Conservation (phyloP, 2,329 filamentous ascomycete genomes). For the Claviceps lovelessii region DNA sequence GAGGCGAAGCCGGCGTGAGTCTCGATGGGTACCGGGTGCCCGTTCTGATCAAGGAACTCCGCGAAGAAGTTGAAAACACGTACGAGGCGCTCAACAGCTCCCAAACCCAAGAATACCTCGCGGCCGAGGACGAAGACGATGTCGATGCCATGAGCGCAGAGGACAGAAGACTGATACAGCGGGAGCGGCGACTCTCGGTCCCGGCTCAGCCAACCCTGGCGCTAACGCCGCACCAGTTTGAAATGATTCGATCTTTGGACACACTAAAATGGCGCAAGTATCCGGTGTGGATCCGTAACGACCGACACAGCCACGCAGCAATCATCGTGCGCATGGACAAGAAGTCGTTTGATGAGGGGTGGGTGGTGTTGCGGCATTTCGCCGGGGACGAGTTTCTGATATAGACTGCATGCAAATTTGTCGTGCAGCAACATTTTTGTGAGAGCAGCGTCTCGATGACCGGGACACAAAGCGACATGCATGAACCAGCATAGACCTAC, state of each 20-base stretch:
- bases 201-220: constrained; percentile 56
- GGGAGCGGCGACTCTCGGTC: constrained; percentile 26
- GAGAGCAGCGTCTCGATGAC: too few species aligned
- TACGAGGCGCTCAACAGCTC: constrained; percentile 59
- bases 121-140: constrained; percentile 37
- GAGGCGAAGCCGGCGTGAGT: constrained; percentile 51
- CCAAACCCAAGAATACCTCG: constrained; percentile 58
- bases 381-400: constrained; percentile 53
- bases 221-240: constrained; percentile 65
- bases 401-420: constrained; percentile 5
- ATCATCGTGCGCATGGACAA: constrained; percentile 68
- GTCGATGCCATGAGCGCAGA: constrained; percentile 23
- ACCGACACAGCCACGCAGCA: constrained; percentile 72
- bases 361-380: constrained; percentile 69
- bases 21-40: constrained; percentile 62
- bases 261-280: constrained; percentile 49
- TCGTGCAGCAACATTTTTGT: too few species aligned
- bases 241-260: constrained; percentile 69
- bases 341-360: constrained; percentile 58
- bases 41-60: constrained; percentile 60
- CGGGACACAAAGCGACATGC: too few species aligned
- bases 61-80: constrained; percentile 60
- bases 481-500: neutral
- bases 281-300: constrained; percentile 61
- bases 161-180: constrained; percentile 27